Percentiles rank a stretch among this genome's conserved stretches.
Evolutionary conservation across 768 basidiomycete genomes (phyloP).

Genomic region (Tulasnella calospora): DNA sequence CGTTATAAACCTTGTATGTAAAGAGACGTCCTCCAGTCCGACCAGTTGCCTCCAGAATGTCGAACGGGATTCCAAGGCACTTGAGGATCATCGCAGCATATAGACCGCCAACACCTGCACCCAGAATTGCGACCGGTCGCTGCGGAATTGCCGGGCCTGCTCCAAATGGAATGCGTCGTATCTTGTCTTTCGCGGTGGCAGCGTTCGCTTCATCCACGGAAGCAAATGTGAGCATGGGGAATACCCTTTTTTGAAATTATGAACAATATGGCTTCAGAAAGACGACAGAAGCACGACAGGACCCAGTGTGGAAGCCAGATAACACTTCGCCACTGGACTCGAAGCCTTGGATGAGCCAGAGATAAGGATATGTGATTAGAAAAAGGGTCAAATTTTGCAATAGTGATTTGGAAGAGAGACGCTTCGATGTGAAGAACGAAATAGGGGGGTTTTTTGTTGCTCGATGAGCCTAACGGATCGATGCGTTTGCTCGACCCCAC

Average conservation of each 20-base stretch:
- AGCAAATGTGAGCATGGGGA: background rate
- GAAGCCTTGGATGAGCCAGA: background rate
- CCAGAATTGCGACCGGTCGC: constrained; percentile 41
- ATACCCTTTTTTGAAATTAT: background rate
- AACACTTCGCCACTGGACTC: background rate
- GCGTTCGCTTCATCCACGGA: background rate
- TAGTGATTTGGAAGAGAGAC: background rate
- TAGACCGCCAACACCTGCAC: constrained; percentile 40
- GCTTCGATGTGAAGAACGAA: too few species aligned
- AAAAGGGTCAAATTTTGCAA: background rate
- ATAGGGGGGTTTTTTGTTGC: too few species aligned
- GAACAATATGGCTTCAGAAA: background rate
- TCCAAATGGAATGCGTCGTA: background rate
- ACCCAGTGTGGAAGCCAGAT: background rate
- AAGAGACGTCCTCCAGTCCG: constrained; percentile 45
- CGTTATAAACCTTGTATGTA: constrained; percentile 41
- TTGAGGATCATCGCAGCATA: constrained; percentile 48
- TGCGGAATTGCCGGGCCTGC: background rate
- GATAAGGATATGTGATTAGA: background rate
- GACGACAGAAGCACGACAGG: background rate
- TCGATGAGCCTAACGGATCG: too few species aligned
- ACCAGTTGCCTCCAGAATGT: constrained; percentile 45
- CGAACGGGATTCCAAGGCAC: constrained; percentile 41
- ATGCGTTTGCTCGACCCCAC: too few species aligned
- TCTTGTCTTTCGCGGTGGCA: background rate